Evolutionary conservation across 306 rosid species (phyloP).

Genomic region (Cucurbita argyrosperma): DNA sequence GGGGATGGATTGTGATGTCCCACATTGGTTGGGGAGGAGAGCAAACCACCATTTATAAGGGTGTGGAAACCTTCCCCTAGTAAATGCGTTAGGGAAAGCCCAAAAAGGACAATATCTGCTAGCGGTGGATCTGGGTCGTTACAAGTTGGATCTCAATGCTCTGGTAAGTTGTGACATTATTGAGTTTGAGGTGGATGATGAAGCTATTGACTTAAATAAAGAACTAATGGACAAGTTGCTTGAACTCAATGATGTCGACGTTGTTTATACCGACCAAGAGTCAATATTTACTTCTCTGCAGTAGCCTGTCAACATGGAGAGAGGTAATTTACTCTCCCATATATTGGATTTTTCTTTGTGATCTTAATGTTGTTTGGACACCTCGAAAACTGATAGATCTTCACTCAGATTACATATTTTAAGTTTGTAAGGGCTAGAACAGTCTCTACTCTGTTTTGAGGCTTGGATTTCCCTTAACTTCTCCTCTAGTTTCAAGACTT

Average conservation of each 20-base stretch:
- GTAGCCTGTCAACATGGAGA: background rate
- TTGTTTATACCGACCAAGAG: constrained; percentile 76
- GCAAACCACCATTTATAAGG: no score
- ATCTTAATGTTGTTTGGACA: background rate
- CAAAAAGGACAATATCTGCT: no score
- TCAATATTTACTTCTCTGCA: constrained; percentile 12
- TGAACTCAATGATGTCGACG: constrained; percentile 92
- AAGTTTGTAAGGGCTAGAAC: constrained; percentile 1
- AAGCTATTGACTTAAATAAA: constrained; percentile 75
- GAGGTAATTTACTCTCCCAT: background rate
- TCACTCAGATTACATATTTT: background rate
- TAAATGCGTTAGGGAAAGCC: no score
- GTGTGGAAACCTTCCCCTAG: no score
- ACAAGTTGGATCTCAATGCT: background rate
- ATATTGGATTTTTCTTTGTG: background rate
- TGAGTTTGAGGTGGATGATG: constrained; percentile 73
- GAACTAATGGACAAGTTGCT: constrained; percentile 71
- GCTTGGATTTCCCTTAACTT: background rate
- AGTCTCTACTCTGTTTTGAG: background rate
- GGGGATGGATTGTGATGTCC: no score
- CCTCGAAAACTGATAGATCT: background rate
- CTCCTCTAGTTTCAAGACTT: background rate
- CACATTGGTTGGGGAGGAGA: no score
- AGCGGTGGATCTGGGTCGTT: no score
- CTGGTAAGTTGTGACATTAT: background rate